These are phyloP conservation scores for Rhodotorula diobovata DNA, from an alignment of 768 basidiomycete genomes.

Conservation along the genomic window DNA sequence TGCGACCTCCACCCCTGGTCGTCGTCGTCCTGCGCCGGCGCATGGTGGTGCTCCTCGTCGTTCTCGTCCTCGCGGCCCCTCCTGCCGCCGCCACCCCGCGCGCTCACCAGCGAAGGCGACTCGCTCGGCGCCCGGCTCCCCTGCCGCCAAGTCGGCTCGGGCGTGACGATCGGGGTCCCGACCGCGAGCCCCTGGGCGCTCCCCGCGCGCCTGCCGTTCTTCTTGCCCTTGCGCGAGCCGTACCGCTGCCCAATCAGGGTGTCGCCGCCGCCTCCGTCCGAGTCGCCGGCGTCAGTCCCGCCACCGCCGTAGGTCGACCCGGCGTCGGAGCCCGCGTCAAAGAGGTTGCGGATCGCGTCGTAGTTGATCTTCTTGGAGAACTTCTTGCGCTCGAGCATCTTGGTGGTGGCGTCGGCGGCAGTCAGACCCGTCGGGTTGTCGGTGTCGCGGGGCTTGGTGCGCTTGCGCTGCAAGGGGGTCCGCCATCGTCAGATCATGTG, in stretches of 20 bases:
- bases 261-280: constrained; percentile 27
- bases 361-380: constrained; percentile 94
- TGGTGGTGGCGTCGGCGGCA: constrained; percentile 70
- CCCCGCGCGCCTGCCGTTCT: neutral
- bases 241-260: constrained; percentile 21
- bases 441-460: constrained; percentile 63
- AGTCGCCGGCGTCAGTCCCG: constrained; percentile 1
- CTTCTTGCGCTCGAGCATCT: constrained; percentile 71
- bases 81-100: neutral
- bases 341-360: constrained; percentile 75
- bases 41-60: constrained; percentile 50
- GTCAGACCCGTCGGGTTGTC: constrained; percentile 65
- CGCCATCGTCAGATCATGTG: neutral
- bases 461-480: constrained; percentile 38
- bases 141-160: constrained; percentile 30
- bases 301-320: constrained; percentile 21
- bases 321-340: constrained; percentile 46
- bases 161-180: constrained; percentile 20
- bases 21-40: constrained; percentile 48
- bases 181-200: neutral
- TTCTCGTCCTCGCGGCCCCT: constrained; percentile 46
- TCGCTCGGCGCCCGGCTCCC: constrained; percentile 20
- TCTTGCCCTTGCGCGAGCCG: neutral
- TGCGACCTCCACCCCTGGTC: constrained; percentile 53
- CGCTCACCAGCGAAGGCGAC: neutral